Base-by-base conservation (phyloP, 805 yeast species). In the Pichia nanzhaoensis region DNA sequence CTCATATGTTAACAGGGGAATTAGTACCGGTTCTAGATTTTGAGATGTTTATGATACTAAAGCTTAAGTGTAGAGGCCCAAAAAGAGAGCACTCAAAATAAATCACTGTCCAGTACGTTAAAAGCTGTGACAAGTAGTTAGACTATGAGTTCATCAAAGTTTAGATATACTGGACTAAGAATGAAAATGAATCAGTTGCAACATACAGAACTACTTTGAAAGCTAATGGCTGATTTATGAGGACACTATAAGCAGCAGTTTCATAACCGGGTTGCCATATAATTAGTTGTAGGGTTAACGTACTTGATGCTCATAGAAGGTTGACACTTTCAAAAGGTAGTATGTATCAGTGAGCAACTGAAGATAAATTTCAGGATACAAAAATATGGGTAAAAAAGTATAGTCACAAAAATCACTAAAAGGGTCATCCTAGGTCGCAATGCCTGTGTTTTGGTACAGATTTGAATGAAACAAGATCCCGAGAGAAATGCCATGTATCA, bases 101-200 rank as follows among this genome's bases (percentile, higher is more conserved):
- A 74, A 37, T 61, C 74, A 24, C 51, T 76, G 72, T 74, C 76
- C 64, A 69, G 68, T 14, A 67, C 84, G 51, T 78, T 84, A n/a
- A 68, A 83, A 50, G 81, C 83, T 4, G 83, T 78, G 41, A 78
- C 78, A 59, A 83, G 84, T 41, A 80, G 82, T 2, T 79, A 77
- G 63, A 76, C 72, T 56, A 71, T 78, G 77, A 78, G 66, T 52
- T 68, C 74, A 9, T 53, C 65, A 10, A 65, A 57, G 16, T 62
- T 71, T 35, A 51, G 56, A 32, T 66, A 62, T 3, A 71, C 77
- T 1, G 77, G 77, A 3, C 63, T 64, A 28, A 60, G 10, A 77
- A 74, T 18, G 72, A 69, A 51, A 80, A 76, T 50, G 75, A 73
- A 51, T 82, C 82, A 2, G 73, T 76, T 38, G 83, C 81, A 5